Evolutionary conservation across 1,139 yeast genomes (phyloP), one percentile per base, ranked within the genome.

Genomic region (Candida frijolesensis): DNA sequence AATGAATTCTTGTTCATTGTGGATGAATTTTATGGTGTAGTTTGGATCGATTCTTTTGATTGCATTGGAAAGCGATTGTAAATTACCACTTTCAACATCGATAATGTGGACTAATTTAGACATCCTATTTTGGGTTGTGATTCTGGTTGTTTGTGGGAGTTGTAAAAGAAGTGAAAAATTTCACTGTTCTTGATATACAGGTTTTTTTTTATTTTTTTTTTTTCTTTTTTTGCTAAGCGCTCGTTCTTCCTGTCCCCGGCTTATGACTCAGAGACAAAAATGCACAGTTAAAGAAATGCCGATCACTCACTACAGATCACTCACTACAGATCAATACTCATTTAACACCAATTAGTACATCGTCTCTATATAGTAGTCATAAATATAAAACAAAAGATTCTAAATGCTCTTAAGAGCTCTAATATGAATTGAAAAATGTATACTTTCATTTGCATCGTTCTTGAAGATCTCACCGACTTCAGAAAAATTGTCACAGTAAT

Each of bases 11-110:
- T 62, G 62, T 9, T 64, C 67, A 56, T 72, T 65, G 44, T 64
- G 69, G 54, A 87, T 78, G 54, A 82, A 77, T 44, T 72, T 69
- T 3, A 87, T 85, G 29, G 76, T 70, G 63, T 84, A 88, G 3
- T 65, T 68, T 0, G 49, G 40, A 4, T 97, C 97, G 29, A 90
- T 73, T 54, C 75, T 76, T 59, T 85, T 88, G 48, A 94, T 82
- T 3, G 98, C 97, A 69, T 94, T 94, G 51, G 85, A 81, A 50
- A 94, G 76, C 1, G 98, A 92, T 63, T 89, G 95, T 52, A 94
- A 73, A 64, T 94, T 94, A 4, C 99, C 99, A 65, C 96, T 89
- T 64, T 90, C 91, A n/a, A 92, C 95, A 63, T 95, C 98, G 49
- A 94, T 86, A 44, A 94, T 84, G 67, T 89, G 85, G 18, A 90